Base-by-base conservation (phyloP, 495 filamentous ascomycete genomes). In the Haplographium delicatum region DNA sequence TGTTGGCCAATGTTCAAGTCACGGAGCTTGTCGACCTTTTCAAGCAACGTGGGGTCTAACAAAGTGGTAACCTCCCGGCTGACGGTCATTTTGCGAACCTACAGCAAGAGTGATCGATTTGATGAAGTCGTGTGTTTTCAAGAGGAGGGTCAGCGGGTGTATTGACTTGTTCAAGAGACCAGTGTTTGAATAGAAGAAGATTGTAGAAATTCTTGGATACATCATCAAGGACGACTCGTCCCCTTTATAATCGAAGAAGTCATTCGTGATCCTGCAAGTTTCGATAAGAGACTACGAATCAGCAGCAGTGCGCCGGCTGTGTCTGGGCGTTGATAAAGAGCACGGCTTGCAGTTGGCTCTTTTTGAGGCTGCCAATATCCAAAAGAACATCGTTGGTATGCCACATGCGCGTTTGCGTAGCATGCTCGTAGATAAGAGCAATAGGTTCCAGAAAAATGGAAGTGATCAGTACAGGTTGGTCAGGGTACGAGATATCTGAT, bases 21-120 rank as follows among this genome's bases (percentile, higher is more conserved):
- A 20, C 76, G 71, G 5, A 81, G 62, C 27, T 69, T 65, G 50
- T 78, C 76, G 31, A 82, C 27, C 41, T 47, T 57, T 40, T 57
- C 52, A 34, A 56, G 37, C 47, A 35, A 37, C 23, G 52, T 22
- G 1, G 52, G 52, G 27, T 50, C 24, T 44, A 40, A 53, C 23
- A 47, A 51, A 30, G 28, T 51, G 48, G 11, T 44, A 44, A 51
- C 15, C 4, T 51, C 48, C 38, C 33, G 48, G 39, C 48, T 33
- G 48, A 51, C 48, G 48, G 48, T 31, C 48, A 51, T 51, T 51
- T 51, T 51, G 4, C 19, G 39, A 51, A 51, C 38, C 19, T 42
- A 44, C 30, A 37, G 38, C 5, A 6, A 44, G 48, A 51, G 24
- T 51, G 19, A 43, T 51, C 38, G 48, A 51, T 51, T 25, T 51